Base-by-base conservation (phyloP, 495 filamentous ascomycete genomes). In the Penicillium nucicola region DNA sequence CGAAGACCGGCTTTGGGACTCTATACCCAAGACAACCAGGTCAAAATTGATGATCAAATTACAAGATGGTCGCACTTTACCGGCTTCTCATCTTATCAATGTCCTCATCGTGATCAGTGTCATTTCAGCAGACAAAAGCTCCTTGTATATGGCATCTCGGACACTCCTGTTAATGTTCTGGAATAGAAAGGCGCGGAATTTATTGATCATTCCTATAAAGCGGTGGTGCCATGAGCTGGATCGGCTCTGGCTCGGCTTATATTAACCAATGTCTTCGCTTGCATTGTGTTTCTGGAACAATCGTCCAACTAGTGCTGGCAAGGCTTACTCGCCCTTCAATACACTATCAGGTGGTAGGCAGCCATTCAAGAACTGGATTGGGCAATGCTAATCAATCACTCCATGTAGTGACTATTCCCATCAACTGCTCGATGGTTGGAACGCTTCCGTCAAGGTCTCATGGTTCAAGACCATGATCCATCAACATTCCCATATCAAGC, bases 41-140 rank as follows among this genome's bases (percentile, higher is more conserved):
- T 90, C 87, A 2, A 88, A 87, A 6, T 89, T 91, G 53, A 88
- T 90, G 2, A 74, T 91, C 18, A 84, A 87, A 9, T 82, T 87
- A 44, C 66, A 78, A 48, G 74, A 82, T 39, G 88, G 87, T 3
- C 84, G 82, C 3, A 78, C 78, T 57, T 76, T 86, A 52, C 86
- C 87, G 55, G 80, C 81, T 36, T 79, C 81, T 10, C 78, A 86
- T 51, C 71, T 89, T 4, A 85, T 89, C 76, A 89, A 89, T 56
- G 84, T 78, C 25, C 77, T 89, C 47, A 88, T 89, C 60, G 74
- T 88, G 20, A 70, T 87, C 44, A 85, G 85, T 22, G 82, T 83
- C 45, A 72, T 87, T 23, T 84, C 80, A n/a, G 84, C 85, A 15
- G 78, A 82, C 23, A 89, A 88, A 65, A 79, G 78, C 22, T 86